Base-by-base conservation (phyloP, 169 alveolate genomes). In the Miamiensis avidus region DNA sequence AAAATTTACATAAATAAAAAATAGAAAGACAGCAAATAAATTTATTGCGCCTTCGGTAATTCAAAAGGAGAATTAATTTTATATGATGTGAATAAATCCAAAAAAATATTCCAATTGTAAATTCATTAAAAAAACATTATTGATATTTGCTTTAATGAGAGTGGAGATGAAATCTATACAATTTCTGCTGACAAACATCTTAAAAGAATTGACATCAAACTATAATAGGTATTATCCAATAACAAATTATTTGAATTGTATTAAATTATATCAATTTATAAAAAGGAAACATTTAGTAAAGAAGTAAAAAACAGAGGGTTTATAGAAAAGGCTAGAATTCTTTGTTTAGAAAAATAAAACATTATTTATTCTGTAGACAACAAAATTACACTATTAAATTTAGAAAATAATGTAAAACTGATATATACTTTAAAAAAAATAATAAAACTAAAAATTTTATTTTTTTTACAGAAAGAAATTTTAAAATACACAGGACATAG, bases 401-500 rank as follows among this genome's bases (percentile, higher is more conserved):
- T 49, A 0, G 34, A 34, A 28, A 49, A 74, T 28, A 76, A 79
- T 65, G 84, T 79, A 78, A 15, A n/a, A n/a, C 69, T 11, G 20
- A 11, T 49, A 11, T 49, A 49, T 11, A 49, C 31, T 28, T 0
- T 34, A 49, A 1, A 16, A 1, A 25, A 29, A n/a, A 49, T 25
- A 26, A 4, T 25, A 28, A 64, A 27, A 0, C 29, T 27, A 0
- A 25, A 1, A 79, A 65, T 28, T 29, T 78, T 28, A 78, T 78
- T 27, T 33, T 1, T 20, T 31, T 20, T 0, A 77, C 64, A 79
- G 84, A 79, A 72, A 6, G 76, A 49, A 79, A 29, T 79, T 16
- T 28, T 29, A 64, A 79, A 79, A 29, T 79, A n/a, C 65, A 79
- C 34, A 27, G 84, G 84, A 64, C 84, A 79, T 74, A 79, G 84